Evolutionary conservation across 257 asterid genomes (phyloP).

Genomic region (Solanum infundibuliforme): DNA sequence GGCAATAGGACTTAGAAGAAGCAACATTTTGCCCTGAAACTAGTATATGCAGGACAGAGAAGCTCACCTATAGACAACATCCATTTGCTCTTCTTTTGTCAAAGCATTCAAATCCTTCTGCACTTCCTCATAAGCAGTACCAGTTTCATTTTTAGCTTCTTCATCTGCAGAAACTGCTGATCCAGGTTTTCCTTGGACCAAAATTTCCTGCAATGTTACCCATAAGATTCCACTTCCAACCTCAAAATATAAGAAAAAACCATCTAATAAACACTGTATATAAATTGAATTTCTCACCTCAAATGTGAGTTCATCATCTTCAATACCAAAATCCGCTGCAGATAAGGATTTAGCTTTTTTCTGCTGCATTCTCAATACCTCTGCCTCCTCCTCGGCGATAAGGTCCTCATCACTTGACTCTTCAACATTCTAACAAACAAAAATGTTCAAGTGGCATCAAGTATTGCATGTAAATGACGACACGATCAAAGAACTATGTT

Average conservation of each 20-base stretch:
- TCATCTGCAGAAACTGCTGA: slow-evolving; percentile 26
- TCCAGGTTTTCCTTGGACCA: slow-evolving; percentile 35
- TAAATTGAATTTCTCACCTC: slow-evolving; percentile 40
- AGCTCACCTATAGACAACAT: slow-evolving; percentile 64
- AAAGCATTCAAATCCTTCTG: slow-evolving; percentile 65
- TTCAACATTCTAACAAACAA: slow-evolving; percentile 11
- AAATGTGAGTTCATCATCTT: slow-evolving; percentile 58
- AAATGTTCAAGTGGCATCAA: slow-evolving; percentile 6
- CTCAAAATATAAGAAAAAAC: not conserved
- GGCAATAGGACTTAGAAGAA: not conserved
- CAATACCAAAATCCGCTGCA: slow-evolving; percentile 69
- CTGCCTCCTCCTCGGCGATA: slow-evolving; percentile 73
- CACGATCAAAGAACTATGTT: not conserved
- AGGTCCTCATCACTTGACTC: slow-evolving; percentile 71
- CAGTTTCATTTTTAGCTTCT: slow-evolving; percentile 36
- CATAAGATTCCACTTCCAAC: not conserved
- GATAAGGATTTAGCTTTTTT: slow-evolving; percentile 41
- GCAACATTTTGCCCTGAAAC: not conserved
- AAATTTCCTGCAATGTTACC: slow-evolving; percentile 43
- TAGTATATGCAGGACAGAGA: not conserved
- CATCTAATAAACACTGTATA: not conserved
- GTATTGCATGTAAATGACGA: not conserved
- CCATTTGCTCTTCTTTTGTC: slow-evolving; percentile 88
- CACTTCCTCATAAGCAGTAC: slow-evolving; percentile 42
- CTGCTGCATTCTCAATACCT: slow-evolving; percentile 53